A percentile compares a stretch with the other conserved stretches of the same genome.
Evolutionary conservation across 768 basidiomycete species (phyloP).

Genomic region (Pisolithus albus): DNA sequence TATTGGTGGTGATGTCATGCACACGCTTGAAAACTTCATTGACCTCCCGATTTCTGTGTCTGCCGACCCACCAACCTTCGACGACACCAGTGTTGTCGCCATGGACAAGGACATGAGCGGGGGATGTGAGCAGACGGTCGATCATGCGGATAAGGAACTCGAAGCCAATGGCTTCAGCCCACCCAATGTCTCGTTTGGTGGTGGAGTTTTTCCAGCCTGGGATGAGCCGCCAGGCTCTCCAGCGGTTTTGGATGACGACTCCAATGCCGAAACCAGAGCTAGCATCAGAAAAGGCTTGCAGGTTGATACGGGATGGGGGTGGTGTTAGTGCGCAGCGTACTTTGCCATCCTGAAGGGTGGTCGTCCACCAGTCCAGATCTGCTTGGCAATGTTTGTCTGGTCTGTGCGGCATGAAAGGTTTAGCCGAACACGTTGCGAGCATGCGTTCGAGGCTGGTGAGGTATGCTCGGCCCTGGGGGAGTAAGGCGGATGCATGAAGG

Average conservation of each 20-base stretch:
- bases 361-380: no score
- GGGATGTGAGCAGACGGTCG: background rate
- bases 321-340: background rate
- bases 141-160: slow-evolving; percentile 6
- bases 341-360: background rate
- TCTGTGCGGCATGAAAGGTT: slow-evolving; percentile 26
- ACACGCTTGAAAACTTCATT: slow-evolving; percentile 12
- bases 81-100: slow-evolving; percentile 16
- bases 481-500: no score
- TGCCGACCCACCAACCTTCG: slow-evolving; percentile 8
- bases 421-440: no score
- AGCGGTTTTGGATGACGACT: slow-evolving; percentile 13
- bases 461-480: no score
- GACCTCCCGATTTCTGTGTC: slow-evolving; percentile 5
- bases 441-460: no score
- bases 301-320: slow-evolving; percentile 18
- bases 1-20: background rate
- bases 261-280: slow-evolving; percentile 31
- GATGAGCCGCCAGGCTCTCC: no score
- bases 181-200: background rate
- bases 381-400: no score
- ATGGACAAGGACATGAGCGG: background rate
- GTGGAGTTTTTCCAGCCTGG: no score
- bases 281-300: slow-evolving; percentile 37
- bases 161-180: slow-evolving; percentile 2